Evolutionary conservation across 2,329 filamentous ascomycete genomes (phyloP), one percentile per base, ranked within the genome.

Genomic region (Trichoderma atroviride): DNA sequence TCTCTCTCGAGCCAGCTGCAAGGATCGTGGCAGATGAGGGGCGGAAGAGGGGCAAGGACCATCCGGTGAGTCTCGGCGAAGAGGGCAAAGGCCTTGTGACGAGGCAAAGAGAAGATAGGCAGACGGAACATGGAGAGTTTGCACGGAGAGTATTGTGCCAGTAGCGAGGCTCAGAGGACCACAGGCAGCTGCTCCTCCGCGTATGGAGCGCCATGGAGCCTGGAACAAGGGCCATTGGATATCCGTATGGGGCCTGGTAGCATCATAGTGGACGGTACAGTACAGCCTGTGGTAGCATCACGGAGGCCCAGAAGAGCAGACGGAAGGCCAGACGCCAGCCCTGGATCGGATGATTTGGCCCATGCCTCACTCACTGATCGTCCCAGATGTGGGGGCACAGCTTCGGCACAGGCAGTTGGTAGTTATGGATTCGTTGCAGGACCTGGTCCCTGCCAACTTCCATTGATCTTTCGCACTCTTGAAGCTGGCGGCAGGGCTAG

Each of bases 21-120:
- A 56, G 62, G 62, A 65, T 65, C 52, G 43, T n/a, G 43, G 27
- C 52, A 65, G 62, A 57, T 47, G 62, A 66, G 63, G 64, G 56
- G 55, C 40, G 64, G 64, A 65, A 47, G 62, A 68, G 64, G 64
- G 64, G 64, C 55, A 68, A 59, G 29, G 40, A 29, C 43, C 40
- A 60, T 60, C 64, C 64, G 64, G 64, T 68, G 64, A 68, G 64
- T 52, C 31, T 68, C 64, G 56, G 64, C 64, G 64, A 68, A 19
- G 53, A 50, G 63, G 55, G 50, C 56, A 50, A 43, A 43, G 62
- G 27, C n/a, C 37, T 53, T 27, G 24, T 37, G 62, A 65, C 19
- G n/a, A 19, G 56, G 16, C 40, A 40, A 24, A 50, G 37, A 50
- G 40, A 19, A 55, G 43, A 6, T 29, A 11, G n/a, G 37, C 14